These are phyloP conservation scores for Russula foetens DNA, from an alignment of 768 basidiomycete species.

Conservation along the genomic window DNA sequence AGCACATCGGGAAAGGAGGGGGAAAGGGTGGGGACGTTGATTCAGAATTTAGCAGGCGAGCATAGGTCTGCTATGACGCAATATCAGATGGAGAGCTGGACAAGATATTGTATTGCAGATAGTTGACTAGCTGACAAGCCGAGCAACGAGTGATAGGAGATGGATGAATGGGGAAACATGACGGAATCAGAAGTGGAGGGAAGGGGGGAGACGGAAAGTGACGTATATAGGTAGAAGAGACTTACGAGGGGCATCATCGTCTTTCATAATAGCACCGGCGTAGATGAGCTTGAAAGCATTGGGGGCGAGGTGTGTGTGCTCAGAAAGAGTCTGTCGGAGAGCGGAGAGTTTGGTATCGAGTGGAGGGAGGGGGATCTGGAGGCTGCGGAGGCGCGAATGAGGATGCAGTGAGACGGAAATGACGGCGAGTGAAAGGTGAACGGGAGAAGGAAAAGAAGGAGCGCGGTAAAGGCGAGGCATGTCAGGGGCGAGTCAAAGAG, in stretches of 20 bases:
- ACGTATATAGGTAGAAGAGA: constrained; percentile 21
- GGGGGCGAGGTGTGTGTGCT: constrained; percentile 63
- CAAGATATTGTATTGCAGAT: not conserved
- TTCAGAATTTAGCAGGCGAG: not conserved
- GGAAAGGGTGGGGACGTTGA: not conserved
- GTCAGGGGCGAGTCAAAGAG: not conserved
- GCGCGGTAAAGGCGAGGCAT: constrained; percentile 10
- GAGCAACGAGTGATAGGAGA: not conserved
- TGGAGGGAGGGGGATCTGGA: constrained; percentile 48
- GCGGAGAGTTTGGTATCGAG: constrained; percentile 48
- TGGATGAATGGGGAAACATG: constrained; percentile 5
- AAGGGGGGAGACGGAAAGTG: not conserved
- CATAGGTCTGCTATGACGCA: constrained; percentile 2
- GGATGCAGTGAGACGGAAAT: not conserved
- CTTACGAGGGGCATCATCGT: constrained; percentile 59
- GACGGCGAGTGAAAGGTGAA: not conserved
- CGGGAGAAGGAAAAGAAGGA: not conserved
- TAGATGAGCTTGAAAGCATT: constrained; percentile 80
- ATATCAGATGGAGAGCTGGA: constrained; percentile 3
- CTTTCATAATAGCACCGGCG: constrained; percentile 86
- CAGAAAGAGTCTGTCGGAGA: constrained; percentile 55
- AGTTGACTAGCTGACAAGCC: no score
- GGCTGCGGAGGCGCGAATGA: constrained; percentile 24
- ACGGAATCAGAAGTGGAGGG: constrained; percentile 17
- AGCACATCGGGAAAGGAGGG: constrained; percentile 17